phyloP scores from a whole-genome alignment of 257 asterid genomes.

The Jaltomata sinuosa region DNA sequence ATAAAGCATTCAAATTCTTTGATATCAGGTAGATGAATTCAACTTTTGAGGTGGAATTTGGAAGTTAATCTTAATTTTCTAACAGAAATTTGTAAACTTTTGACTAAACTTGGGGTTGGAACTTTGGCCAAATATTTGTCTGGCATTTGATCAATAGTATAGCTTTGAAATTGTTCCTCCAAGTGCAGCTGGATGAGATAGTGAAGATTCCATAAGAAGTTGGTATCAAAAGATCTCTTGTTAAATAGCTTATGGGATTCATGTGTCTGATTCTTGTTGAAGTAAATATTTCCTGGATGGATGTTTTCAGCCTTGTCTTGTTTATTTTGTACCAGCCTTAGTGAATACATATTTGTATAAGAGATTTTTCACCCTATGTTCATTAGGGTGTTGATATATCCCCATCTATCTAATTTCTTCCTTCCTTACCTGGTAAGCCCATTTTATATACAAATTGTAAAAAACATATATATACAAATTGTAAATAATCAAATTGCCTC shows the following conservation, averaged over 20 bases:
- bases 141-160: not conserved
- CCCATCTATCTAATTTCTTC: not conserved
- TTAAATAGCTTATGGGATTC: not conserved
- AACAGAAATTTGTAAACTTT: not conserved
- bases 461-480: not conserved
- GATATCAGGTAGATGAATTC: not conserved
- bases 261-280: not conserved
- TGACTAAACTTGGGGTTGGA: not conserved
- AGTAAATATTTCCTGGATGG: not conserved
- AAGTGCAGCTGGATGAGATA: not conserved
- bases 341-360: not conserved
- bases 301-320: not conserved
- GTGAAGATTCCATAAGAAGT: not conserved
- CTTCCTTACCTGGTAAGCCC: not conserved
- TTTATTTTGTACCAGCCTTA: not conserved
- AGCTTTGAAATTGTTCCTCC: not conserved
- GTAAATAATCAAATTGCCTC: not conserved
- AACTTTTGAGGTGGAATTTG: not conserved
- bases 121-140: not conserved
- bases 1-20: not conserved
- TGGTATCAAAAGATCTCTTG: not conserved
- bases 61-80: not conserved
- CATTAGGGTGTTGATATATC: not conserved
- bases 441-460: not conserved
- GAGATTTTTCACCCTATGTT: not conserved